phyloP scores from a whole-genome alignment of 2,329 filamentous ascomycete species.

The Aureobasidium sp. region DNA sequence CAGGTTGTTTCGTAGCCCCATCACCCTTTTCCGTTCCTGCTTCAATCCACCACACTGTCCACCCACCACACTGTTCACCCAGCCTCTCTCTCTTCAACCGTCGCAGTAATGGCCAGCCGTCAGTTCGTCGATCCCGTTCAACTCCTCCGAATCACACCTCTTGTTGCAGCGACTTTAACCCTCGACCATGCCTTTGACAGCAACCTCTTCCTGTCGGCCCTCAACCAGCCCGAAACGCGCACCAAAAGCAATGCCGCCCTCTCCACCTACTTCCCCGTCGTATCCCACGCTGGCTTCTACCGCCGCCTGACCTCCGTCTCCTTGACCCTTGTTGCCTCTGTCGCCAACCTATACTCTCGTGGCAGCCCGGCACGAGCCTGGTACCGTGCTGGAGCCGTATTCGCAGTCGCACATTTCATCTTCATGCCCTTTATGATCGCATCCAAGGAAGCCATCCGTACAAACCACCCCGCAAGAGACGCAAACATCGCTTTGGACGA shows the following conservation, averaged over 20 bases:
- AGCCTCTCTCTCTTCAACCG: neutral
- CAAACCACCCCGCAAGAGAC: slow-evolving; percentile 3
- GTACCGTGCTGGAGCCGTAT: neutral
- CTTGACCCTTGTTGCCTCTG: neutral
- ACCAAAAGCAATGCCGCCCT: neutral
- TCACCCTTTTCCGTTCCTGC: neutral
- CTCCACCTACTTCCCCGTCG: slow-evolving; percentile 6
- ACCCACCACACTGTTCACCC: too few species aligned
- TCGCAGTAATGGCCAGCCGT: slow-evolving; percentile 6
- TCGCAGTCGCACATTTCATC: slow-evolving; percentile 5
- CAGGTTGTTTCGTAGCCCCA: neutral
- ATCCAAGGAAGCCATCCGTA: neutral
- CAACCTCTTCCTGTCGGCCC: neutral
- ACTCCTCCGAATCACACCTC: slow-evolving; percentile 7
- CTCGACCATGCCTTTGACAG: slow-evolving; percentile 6
- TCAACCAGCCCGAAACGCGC: neutral
- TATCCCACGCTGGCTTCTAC: neutral
- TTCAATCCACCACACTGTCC: neutral
- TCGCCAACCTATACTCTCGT: slow-evolving; percentile 6
- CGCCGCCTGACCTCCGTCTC: neutral
- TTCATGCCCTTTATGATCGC: slow-evolving; percentile 10
- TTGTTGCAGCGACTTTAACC: slow-evolving; percentile 1
- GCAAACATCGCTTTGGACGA: slow-evolving; percentile 5
- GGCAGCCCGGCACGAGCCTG: neutral
- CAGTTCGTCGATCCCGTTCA: slow-evolving; percentile 8